phyloP scores from a whole-genome alignment of 2,329 filamentous ascomycete species.

The Penicillium digitatum region DNA sequence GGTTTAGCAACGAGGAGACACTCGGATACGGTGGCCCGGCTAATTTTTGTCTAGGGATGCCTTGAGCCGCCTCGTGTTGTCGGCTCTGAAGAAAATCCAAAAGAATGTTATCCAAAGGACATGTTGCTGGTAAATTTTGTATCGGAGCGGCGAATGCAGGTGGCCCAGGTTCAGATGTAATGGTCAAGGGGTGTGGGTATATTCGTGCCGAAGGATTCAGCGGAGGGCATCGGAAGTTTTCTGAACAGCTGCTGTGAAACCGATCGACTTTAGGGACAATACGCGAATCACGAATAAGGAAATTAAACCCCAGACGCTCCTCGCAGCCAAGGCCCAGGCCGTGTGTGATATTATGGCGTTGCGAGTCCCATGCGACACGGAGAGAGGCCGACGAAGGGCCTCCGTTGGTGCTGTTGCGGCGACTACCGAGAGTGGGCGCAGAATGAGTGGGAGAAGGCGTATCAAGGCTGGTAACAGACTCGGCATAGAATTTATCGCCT shows the following conservation, averaged over 20 bases:
- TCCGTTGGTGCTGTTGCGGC: constrained; percentile 25
- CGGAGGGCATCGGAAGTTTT: constrained; percentile 23
- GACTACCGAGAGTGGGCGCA: constrained; percentile 22
- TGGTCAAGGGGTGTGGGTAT: constrained; percentile 25
- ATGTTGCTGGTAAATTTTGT: constrained; percentile 64
- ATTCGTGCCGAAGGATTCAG: constrained; percentile 20
- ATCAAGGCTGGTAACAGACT: constrained; percentile 29
- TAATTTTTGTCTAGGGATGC: constrained; percentile 60
- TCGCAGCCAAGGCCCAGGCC: constrained; percentile 55
- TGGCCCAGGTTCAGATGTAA: constrained; percentile 25
- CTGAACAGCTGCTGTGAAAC: constrained; percentile 30
- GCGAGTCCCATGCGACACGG: constrained; percentile 42
- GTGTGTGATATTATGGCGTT: constrained; percentile 47
- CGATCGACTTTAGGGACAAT: constrained; percentile 53
- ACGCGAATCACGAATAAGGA: constrained; percentile 62
- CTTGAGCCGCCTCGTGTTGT: constrained; percentile 61
- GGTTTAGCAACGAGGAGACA: constrained; percentile 73
- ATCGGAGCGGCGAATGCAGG: constrained; percentile 44
- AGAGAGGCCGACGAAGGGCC: constrained; percentile 29
- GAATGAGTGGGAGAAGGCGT: constrained; percentile 32
- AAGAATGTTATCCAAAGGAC: constrained; percentile 72
- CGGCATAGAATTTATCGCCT: constrained; percentile 28
- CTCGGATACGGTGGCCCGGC: constrained; percentile 75
- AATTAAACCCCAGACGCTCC: constrained; percentile 69
- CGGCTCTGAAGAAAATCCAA: constrained; percentile 73